phyloP scores from a whole-genome alignment of 805 yeast genomes.

The Schizosaccharomyces lindneri region DNA sequence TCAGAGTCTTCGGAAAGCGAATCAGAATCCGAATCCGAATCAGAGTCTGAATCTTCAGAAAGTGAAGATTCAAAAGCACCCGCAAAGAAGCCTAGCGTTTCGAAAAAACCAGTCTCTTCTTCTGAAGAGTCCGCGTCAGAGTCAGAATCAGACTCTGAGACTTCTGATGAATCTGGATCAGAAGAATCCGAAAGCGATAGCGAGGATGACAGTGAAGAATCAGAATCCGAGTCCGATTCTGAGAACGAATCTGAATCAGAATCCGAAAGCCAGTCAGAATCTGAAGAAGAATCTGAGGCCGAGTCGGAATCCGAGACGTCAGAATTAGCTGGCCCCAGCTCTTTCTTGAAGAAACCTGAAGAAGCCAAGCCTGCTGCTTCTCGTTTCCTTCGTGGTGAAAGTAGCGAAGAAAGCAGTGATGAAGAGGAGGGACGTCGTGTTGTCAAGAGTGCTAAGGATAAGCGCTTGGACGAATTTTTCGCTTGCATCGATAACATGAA shows the following conservation, averaged over 20 bases:
- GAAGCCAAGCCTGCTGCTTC: conserved; percentile 13
- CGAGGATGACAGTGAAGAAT: background rate
- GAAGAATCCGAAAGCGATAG: background rate
- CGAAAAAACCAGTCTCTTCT: no score
- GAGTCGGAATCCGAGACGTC: conserved; percentile 19
- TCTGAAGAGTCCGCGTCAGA: background rate
- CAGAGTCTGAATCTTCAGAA: background rate
- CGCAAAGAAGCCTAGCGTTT: no score
- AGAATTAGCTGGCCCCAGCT: conserved; percentile 13
- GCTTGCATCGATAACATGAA: conserved; percentile 41
- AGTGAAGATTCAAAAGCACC: no score
- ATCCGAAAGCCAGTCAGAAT: conserved; percentile 4
- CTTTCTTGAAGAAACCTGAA: conserved; percentile 15
- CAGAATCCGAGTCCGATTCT: background rate
- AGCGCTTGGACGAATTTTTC: conserved; percentile 68
- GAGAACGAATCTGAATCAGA: conserved; percentile 6
- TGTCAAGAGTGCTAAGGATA: conserved; percentile 83
- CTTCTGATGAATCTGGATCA: background rate
- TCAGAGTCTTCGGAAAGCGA: background rate
- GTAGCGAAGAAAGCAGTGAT: conserved; percentile 22
- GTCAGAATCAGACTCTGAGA: background rate
- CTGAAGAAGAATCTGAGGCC: conserved; percentile 20
- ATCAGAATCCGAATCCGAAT: background rate
- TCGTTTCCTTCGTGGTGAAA: conserved; percentile 16
- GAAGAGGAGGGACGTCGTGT: conserved; percentile 51